phyloP scores from a whole-genome alignment of 2,329 filamentous ascomycete species.

The Colletotrichum phormii region DNA sequence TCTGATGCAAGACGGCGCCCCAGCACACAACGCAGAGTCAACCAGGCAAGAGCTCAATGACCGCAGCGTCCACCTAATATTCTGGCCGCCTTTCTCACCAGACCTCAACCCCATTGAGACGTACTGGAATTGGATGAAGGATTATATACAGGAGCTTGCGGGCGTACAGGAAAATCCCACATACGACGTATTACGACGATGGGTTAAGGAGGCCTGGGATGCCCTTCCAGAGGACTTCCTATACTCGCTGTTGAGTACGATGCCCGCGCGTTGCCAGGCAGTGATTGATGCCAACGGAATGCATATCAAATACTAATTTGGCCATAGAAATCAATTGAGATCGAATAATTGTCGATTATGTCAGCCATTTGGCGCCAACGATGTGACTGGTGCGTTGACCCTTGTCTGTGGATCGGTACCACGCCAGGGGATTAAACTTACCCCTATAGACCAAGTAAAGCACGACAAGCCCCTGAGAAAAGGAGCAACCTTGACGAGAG shows the following conservation, averaged over 20 bases:
- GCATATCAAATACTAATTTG: too few relatives aligned
- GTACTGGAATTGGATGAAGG: conserved; percentile 1
- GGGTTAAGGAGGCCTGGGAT: not conserved
- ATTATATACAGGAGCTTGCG: not conserved
- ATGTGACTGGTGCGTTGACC: too few relatives aligned
- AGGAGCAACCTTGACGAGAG: not conserved
- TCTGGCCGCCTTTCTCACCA: not conserved
- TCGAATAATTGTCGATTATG: too few relatives aligned
- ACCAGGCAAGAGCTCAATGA: not conserved
- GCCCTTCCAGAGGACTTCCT: not conserved
- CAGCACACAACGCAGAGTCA: not conserved
- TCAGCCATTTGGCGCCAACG: too few relatives aligned
- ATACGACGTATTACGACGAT: not conserved
- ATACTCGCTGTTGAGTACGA: not conserved
- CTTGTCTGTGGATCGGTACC: too few relatives aligned
- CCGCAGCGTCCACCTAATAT: not conserved
- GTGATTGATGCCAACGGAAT: not conserved
- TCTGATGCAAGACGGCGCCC: not conserved
- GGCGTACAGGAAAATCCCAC: not conserved
- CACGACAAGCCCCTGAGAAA: conserved; percentile 11
- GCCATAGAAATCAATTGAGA: too few relatives aligned
- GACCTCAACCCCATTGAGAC: not conserved
- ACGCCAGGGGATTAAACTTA: too few relatives aligned
- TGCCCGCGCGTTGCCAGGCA: not conserved
- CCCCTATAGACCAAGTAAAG: not conserved